Base-by-base conservation (phyloP, 2,329 filamentous ascomycete species). In the Penicillium aurantiogriseum region DNA sequence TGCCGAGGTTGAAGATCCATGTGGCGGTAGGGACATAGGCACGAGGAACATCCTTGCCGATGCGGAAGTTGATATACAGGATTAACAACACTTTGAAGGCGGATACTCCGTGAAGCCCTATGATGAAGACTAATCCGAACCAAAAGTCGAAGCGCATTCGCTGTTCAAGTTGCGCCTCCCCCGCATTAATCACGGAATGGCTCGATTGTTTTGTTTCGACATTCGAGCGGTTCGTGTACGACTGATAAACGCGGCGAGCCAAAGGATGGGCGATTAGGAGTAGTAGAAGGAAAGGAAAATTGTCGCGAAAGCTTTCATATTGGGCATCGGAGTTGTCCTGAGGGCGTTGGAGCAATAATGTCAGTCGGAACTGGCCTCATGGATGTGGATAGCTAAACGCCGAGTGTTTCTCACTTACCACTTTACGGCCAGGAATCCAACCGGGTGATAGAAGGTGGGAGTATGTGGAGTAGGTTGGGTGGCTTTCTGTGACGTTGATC, bases 341-440 rank as follows among this genome's bases (percentile, higher is more conserved):
- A 3, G 39, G n/a, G 33, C 21, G 40, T 59, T 54, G 57, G 66
- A 49, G 69, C 58, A 59, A 54, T 39, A 68, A 58, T 42, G 60
- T 67, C 42, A 67, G 62, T 36, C 19, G 29, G 21, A n/a, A n/a
- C 21, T 42, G 39, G 21, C 19, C 19, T 36, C 27, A 10, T 21
- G 15, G 27, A 27, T 25, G n/a, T 33, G 17, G 33, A 17, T 21
- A 17, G 10, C 9, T 33, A 2, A 11, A 10, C 4, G 49, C 17
- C 21, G n/a, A 27, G 27, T 27, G 17, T 39, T 17, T 5, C 17
- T 64, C 67, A 73, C 85, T 68, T 81, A 91, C 89, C 61, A 97
- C 91, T 82, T 91, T 91, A 58, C 93, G 89, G 27, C 93, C 93
- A 8, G 89, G 89, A 56, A 99, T 89, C 94, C 94, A 99, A 65